Evolutionary conservation across 1,139 yeast species (phyloP).

Genomic region (Suhomyces anneliseae): DNA sequence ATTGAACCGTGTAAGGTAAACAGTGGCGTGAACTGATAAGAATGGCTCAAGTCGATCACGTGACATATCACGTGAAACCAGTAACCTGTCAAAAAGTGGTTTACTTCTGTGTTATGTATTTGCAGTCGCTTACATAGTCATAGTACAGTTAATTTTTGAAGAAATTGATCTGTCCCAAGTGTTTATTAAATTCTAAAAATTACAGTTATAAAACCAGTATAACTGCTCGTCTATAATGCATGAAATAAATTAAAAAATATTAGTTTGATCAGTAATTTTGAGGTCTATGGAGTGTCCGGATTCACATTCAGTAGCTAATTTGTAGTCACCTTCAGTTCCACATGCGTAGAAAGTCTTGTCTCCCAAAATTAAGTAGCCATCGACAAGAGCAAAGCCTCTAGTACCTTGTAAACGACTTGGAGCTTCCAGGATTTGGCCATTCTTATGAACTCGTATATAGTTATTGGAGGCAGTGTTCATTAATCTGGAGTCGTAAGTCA

Average conservation of each 20-base stretch:
- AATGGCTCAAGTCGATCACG: too few species aligned
- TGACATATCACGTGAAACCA: too few species aligned
- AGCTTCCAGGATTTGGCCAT: constrained; percentile 21
- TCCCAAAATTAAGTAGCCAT: constrained; percentile 10
- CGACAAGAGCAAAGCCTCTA: constrained; percentile 7
- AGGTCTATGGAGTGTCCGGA: constrained; percentile 13
- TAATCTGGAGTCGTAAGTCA: constrained; percentile 10
- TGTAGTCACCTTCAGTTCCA: constrained; percentile 4
- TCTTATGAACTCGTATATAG: constrained; percentile 4
- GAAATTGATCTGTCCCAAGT: too few species aligned
- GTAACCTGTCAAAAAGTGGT: too few species aligned
- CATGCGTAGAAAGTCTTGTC: constrained; percentile 10
- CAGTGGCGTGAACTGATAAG: too few species aligned
- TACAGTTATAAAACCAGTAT: too few species aligned
- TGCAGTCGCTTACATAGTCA: too few species aligned
- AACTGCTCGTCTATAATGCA: too few species aligned
- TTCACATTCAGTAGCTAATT: constrained; percentile 8
- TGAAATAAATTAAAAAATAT: not conserved
- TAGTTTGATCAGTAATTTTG: constrained; percentile 8
- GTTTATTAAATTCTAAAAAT: too few species aligned
- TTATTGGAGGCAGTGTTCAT: constrained; percentile 5
- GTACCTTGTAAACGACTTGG: constrained; percentile 1
- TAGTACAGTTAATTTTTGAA: too few species aligned
- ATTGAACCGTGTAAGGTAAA: too few species aligned
- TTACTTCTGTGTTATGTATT: too few species aligned